Percentiles rank a stretch among this genome's conserved stretches.
Conservation (phyloP, 2,329 filamentous ascomycete genomes). For the Uncinocarpus reesii region DNA sequence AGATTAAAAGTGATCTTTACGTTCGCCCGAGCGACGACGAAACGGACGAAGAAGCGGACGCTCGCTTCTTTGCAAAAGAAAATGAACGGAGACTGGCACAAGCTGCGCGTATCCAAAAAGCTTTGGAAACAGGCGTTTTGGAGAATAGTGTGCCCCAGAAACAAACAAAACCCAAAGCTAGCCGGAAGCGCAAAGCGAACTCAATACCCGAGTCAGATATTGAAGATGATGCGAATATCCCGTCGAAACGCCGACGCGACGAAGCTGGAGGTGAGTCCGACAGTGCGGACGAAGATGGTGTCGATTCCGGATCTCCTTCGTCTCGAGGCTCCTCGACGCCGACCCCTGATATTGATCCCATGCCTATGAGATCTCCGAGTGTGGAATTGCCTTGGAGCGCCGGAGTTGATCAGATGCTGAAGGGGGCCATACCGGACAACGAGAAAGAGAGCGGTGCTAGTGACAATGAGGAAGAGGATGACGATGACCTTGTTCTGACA, state of each 20-base stretch:
- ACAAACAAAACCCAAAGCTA: conserved; percentile 17
- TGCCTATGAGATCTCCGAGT: conserved; percentile 19
- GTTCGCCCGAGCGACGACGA: conserved; percentile 83
- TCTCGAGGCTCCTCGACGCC: conserved; percentile 16
- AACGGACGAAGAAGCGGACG: conserved; percentile 63
- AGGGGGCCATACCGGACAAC: background rate
- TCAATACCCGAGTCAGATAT: conserved; percentile 13
- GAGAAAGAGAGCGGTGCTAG: background rate
- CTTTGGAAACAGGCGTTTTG: conserved; percentile 35
- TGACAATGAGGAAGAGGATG: conserved; percentile 19
- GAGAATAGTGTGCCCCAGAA: conserved; percentile 16
- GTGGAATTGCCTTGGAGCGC: conserved; percentile 4
- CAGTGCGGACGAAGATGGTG: conserved; percentile 11
- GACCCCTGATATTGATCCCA: conserved; percentile 26
- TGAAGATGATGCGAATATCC: conserved; percentile 16
- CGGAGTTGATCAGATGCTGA: conserved; percentile 9
- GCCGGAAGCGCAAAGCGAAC: conserved; percentile 16
- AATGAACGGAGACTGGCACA: conserved; percentile 53
- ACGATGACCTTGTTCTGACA: conserved; percentile 25
- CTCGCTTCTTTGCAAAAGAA: conserved; percentile 68
- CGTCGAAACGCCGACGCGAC: conserved; percentile 9
- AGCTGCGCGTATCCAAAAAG: conserved; percentile 40
- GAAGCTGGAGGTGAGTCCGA: conserved; percentile 1
- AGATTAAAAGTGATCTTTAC: conserved; percentile 75
- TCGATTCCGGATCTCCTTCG: conserved; percentile 13